These are phyloP conservation scores for Clavispora carvajalis DNA, from an alignment of 805 yeast genomes.

Conservation along the genomic window DNA sequence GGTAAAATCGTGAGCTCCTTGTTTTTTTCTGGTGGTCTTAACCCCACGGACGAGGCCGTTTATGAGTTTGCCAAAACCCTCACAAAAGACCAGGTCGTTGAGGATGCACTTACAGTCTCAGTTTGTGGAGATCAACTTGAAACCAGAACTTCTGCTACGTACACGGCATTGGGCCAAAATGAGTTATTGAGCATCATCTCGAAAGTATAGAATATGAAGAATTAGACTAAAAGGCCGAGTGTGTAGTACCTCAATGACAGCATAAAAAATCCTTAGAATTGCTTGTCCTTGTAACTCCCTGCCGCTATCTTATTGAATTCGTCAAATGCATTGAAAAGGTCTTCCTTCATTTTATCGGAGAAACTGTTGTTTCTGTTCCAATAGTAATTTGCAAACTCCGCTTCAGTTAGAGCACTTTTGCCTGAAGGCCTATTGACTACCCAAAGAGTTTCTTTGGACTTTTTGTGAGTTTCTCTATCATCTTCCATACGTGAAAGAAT, in stretches of 20 bases:
- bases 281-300: conserved; percentile 46
- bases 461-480: conserved; percentile 86
- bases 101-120: conserved; percentile 54
- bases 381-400: conserved; percentile 39
- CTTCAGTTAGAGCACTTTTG: conserved; percentile 30
- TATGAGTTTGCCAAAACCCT: conserved; percentile 50
- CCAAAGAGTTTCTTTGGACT: conserved; percentile 80
- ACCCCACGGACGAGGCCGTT: conserved; percentile 64
- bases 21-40: conserved; percentile 60
- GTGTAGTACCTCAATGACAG: neutral
- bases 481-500: conserved; percentile 80
- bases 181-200: conserved; percentile 55
- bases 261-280: conserved; percentile 17
- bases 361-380: conserved; percentile 45
- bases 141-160: conserved; percentile 53
- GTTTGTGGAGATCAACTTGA: conserved; percentile 38
- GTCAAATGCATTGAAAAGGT: conserved; percentile 39
- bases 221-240: neutral
- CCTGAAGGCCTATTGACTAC: conserved; percentile 47
- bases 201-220: conserved; percentile 1
- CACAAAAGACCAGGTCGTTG: conserved; percentile 29
- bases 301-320: conserved; percentile 53
- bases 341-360: conserved; percentile 32
- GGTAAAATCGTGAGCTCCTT: conserved; percentile 32
- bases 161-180: conserved; percentile 63